Percentiles rank a stretch among this genome's conserved stretches.
Evolutionary conservation across 2,329 filamentous ascomycete species (phyloP).

Genomic region (Metarhizium rileyi): DNA sequence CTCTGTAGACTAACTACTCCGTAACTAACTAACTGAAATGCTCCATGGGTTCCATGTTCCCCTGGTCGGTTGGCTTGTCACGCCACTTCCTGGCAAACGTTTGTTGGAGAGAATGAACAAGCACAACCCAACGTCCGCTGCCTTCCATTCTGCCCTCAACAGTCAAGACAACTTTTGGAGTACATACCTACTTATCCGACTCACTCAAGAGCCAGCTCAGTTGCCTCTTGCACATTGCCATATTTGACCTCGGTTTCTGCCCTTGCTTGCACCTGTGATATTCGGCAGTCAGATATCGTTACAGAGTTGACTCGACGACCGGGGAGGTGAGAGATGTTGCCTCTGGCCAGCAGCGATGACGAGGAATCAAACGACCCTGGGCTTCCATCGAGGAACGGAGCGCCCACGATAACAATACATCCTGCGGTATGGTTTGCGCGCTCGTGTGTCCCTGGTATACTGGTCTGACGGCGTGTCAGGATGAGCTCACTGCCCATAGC

Average conservation of each 20-base stretch:
- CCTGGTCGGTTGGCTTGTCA: neutral
- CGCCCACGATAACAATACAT: neutral
- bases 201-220: neutral
- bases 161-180: too few relatives aligned
- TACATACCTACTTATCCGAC: neutral
- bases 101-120: neutral
- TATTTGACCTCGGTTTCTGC: too few relatives aligned
- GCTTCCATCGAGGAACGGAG: neutral
- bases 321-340: neutral
- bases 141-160: neutral
- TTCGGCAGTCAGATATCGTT: too few relatives aligned
- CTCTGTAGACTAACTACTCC: neutral
- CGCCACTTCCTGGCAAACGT: neutral
- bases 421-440: neutral
- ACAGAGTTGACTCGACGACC: neutral
- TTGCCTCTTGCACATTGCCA: too few relatives aligned
- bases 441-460: neutral
- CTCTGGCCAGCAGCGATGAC: neutral
- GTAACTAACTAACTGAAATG: neutral
- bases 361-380: neutral
- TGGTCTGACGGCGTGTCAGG: neutral
- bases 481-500: neutral
- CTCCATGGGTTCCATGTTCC: neutral
- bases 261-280: too few relatives aligned
- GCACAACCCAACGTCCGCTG: neutral